Percentiles rank a stretch among this genome's conserved stretches.
phyloP scores from a whole-genome alignment of 495 filamentous ascomycete species.

The Aspergillus sparsus region DNA sequence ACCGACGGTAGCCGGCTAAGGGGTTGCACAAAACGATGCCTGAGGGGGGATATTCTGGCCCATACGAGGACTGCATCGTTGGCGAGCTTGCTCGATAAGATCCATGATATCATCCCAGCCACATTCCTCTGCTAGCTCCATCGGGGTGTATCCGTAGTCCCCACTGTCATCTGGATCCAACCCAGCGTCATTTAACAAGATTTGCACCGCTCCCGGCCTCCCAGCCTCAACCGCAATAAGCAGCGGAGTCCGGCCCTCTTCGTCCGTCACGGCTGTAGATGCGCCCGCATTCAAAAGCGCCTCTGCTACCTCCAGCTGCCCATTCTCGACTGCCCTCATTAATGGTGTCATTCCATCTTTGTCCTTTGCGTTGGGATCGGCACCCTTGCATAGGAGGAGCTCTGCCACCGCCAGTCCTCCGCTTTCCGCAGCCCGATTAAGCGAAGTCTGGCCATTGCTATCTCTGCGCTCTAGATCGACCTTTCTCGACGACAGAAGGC shows the following conservation, averaged over 20 bases:
- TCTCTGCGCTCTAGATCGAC: slow-evolving; percentile 9
- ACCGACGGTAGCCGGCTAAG: not conserved
- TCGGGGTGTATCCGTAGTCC: slow-evolving; percentile 3
- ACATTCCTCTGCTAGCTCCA: slow-evolving; percentile 12
- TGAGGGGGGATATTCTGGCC: not conserved
- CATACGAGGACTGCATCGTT: not conserved
- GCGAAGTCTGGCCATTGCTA: slow-evolving; percentile 2
- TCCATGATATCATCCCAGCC: slow-evolving; percentile 14
- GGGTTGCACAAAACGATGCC: not conserved
- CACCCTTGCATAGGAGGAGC: slow-evolving; percentile 27
- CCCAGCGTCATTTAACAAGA: slow-evolving; percentile 9
- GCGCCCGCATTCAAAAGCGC: not conserved
- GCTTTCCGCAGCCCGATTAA: slow-evolving; percentile 7
- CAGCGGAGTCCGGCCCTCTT: slow-evolving; percentile 5
- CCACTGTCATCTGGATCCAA: slow-evolving; percentile 9
- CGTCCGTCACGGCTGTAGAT: not conserved
- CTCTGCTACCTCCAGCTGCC: slow-evolving; percentile 24
- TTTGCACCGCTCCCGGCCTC: not conserved
- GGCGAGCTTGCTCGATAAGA: slow-evolving; percentile 1
- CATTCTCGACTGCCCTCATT: slow-evolving; percentile 16
- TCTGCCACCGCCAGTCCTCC: slow-evolving; percentile 18
- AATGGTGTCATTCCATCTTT: slow-evolving; percentile 19
- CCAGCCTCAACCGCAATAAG: slow-evolving; percentile 10
- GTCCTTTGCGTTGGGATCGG: slow-evolving; percentile 27
- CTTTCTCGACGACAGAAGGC: slow-evolving; percentile 2